Base-by-base conservation (phyloP, 2,329 filamentous ascomycete genomes). In the Mariannaea elegans region DNA sequence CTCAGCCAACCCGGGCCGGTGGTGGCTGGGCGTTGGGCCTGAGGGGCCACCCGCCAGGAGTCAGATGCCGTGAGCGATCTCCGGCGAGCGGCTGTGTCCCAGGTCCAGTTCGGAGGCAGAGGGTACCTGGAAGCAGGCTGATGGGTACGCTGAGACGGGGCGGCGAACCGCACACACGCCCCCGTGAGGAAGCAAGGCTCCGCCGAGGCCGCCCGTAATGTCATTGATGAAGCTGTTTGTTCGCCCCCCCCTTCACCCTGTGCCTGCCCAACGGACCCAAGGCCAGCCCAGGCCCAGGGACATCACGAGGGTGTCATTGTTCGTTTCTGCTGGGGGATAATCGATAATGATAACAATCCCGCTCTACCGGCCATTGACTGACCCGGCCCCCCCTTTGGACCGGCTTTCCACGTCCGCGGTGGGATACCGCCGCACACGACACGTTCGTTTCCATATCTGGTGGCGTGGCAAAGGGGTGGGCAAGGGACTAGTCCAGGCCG, bases 1-100 rank as follows among this genome's bases (percentile, higher is more conserved):
- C 57, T 61, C 44, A 65, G 63, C 57, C 64, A 34, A 69, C 59
- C 59, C 66, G 66, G 66, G 54, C 67, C 67, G 67, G 65, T 66
- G 63, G 49, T 67, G 65, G 61, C 56, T n/a, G n/a, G n/a, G n/a
- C n/a, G 31, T 34, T 10, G 31, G 12, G 31, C 10, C 31, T 34
- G 31, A 14, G 64, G 59, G 56, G 58, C 41, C 31, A 34, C 49
- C 19, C 51, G 10, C 39, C 51, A 32, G 44, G 54, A 57, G 64
- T 63, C 56, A 66, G 64, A 56, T 66, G 59, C 66, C 63, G 63
- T 58, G 64, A 64, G 64, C 52, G 29, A 61, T 65, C 64, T 55
- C 64, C 59, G 64, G 49, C 45, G 62, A 65, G 63, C 65, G 63
- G 63, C 65, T 66, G 66, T 64, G 65, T 45, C 18, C 32, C 18